Conservation (phyloP, 1,284 basidiomycete species). For the Wallemia mellicola region DNA sequence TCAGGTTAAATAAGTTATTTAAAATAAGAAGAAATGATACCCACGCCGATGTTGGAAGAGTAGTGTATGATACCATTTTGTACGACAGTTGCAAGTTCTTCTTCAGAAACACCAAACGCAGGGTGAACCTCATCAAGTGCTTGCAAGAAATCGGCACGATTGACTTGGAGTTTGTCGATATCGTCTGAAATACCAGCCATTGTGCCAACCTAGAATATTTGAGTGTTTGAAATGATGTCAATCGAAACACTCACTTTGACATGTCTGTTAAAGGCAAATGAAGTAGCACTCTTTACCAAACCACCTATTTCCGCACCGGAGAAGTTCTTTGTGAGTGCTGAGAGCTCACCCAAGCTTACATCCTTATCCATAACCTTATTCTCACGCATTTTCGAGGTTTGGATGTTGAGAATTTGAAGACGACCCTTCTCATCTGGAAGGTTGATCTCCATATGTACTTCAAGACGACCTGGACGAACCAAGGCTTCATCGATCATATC, state of each 20-base stretch:
- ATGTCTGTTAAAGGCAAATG: conserved; percentile 90
- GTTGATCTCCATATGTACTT: conserved; percentile 99
- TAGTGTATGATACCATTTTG: conserved; percentile 94
- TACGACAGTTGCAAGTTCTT: conserved; percentile 75
- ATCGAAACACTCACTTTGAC: conserved; percentile 33
- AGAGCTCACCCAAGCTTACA: conserved; percentile 61
- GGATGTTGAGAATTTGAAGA: conserved; percentile 77
- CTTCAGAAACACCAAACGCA: conserved; percentile 90
- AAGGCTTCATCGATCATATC: conserved; percentile 99
- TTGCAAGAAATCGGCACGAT: conserved; percentile 57
- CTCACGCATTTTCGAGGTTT: conserved; percentile 73
- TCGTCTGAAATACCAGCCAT: conserved; percentile 89
- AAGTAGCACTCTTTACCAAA: conserved; percentile 87
- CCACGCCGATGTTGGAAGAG: conserved; percentile 37
- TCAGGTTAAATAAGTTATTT: conserved; percentile 2
- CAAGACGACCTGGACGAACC: conserved; percentile 84
- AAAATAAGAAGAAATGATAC: conserved; percentile 12
- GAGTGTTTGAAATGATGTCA: neutral
- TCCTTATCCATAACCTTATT: conserved; percentile 74
- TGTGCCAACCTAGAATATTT: conserved; percentile 36
- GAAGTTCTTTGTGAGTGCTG: conserved; percentile 77
- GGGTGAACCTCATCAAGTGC: conserved; percentile 88
- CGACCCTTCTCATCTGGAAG: conserved; percentile 83
- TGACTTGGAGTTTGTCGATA: conserved; percentile 73
- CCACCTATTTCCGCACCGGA: conserved; percentile 89